phyloP scores from a whole-genome alignment of 495 filamentous ascomycete species.

The Podospora pseudocomata region DNA sequence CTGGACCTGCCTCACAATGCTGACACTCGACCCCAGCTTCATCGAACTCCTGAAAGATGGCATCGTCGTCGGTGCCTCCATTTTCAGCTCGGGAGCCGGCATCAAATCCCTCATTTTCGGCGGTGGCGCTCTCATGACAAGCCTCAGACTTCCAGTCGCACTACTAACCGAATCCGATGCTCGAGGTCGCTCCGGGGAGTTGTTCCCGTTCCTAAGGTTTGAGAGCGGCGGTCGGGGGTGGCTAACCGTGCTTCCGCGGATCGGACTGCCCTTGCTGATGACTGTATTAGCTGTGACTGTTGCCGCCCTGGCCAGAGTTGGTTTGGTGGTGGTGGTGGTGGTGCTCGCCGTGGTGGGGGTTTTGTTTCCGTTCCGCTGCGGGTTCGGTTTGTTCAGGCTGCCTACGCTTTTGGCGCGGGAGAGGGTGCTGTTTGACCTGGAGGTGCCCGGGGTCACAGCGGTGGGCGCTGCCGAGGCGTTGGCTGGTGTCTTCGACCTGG shows the following conservation, averaged over 20 bases:
- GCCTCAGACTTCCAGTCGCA: constrained; percentile 30
- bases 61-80: constrained; percentile 57
- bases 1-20: constrained; percentile 67
- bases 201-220: constrained; percentile 75
- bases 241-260: constrained; percentile 65
- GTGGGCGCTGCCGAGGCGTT: constrained; percentile 44
- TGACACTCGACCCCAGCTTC: constrained; percentile 64
- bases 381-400: constrained; percentile 39
- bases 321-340: constrained; percentile 22
- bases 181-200: constrained; percentile 71
- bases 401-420: constrained; percentile 38
- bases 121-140: constrained; percentile 61
- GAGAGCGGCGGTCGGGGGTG: constrained; percentile 63
- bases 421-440: constrained; percentile 40
- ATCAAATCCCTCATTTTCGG: constrained; percentile 83
- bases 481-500: constrained; percentile 77
- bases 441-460: constrained; percentile 30
- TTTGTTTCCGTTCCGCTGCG: constrained; percentile 49
- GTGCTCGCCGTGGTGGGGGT: constrained; percentile 54
- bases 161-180: constrained; percentile 38
- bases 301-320: constrained; percentile 24
- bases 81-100: constrained; percentile 60
- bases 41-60: constrained; percentile 44
- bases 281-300: constrained; percentile 21
- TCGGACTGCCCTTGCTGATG: constrained; percentile 53